Base-by-base conservation (phyloP, 495 filamentous ascomycete species). In the Penicillium egyptiacum region DNA sequence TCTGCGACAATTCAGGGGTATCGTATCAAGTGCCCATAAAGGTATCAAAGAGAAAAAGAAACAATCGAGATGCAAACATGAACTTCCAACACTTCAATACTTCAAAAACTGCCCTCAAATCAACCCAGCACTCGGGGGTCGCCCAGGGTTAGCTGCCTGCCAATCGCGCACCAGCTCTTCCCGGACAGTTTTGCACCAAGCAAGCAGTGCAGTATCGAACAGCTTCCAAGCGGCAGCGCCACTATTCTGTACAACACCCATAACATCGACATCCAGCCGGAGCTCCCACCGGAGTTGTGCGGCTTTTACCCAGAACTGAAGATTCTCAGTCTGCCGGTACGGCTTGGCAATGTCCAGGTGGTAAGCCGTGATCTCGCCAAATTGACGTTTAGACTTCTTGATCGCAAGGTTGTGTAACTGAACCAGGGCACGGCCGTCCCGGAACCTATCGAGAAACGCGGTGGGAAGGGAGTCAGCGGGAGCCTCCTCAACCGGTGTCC, bases 251-350 rank as follows among this genome's bases (percentile, higher is more conserved):
- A 96, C 92, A 12, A 98, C 86, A 11, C 85, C 90, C 77, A 92
- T 87, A 23, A 91, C 90, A 65, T 96, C 90, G 52, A 96, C 80
- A 63, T 90, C 85, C 52, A 97, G 78, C 57, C 89, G 83, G 19
- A 90, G 82, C 73, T 98, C 95, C 90, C 92, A 98, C 23, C 94
- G 83, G 49, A 98, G 80, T 73, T 98, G 90, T 6, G 92, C 90
- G 19, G 95, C 95, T 73, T 98, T 98, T 69, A 90, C 80, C 93
- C 94, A 98, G 77, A 86, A 98, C 11, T 90, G 83, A 35, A 98
- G 81, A 66, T 98, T 98, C 50, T 98, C 95, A 0, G 92, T 91
- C 52, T 85, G 84, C 51, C 94, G 88, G 67, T 98, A 98, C 0
- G 95, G 95, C 72, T 98, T 98, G 35, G 83, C 86, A 9, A 92